phyloP scores from a whole-genome alignment of 108 stramenopile genomes.

The Cyclotella sp. region DNA sequence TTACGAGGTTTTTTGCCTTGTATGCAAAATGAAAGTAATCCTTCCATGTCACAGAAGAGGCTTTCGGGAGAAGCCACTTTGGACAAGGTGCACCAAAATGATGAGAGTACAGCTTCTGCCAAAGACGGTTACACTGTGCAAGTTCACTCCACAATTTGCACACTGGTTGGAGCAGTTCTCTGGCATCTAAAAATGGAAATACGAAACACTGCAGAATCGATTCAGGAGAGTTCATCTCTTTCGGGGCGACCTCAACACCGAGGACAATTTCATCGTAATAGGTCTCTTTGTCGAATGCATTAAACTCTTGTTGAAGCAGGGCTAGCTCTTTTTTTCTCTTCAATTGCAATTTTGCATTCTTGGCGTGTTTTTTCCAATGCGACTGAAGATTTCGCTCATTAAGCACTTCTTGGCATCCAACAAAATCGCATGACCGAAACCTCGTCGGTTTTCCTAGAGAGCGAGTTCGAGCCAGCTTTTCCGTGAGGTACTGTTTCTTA shows the following conservation, averaged over 20 bases:
- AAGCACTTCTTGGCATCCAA: slow-evolving; percentile 27
- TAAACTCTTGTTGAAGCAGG: too few species aligned
- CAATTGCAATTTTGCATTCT: not conserved
- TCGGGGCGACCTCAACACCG: not conserved
- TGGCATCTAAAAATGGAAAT: slow-evolving; percentile 44
- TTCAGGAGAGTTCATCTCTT: slow-evolving; percentile 8
- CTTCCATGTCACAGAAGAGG: slow-evolving; percentile 18
- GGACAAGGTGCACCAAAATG: slow-evolving; percentile 33
- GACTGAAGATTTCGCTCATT: not conserved
- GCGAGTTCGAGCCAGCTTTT: slow-evolving; percentile 17
- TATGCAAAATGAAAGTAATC: slow-evolving; percentile 12
- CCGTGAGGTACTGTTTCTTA: slow-evolving; percentile 23
- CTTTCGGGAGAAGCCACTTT: slow-evolving; percentile 6
- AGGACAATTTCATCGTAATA: not conserved
- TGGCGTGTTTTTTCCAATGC: slow-evolving; percentile 22
- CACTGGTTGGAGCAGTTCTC: slow-evolving; percentile 29
- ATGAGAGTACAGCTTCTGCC: slow-evolving; percentile 32
- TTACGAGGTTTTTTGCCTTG: not conserved
- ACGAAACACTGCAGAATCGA: slow-evolving; percentile 25
- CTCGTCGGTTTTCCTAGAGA: not conserved
- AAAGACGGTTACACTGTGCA: slow-evolving; percentile 19
- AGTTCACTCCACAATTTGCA: slow-evolving; percentile 50
- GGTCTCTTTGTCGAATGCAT: too few species aligned
- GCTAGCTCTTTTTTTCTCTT: slow-evolving; percentile 15
- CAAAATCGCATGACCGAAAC: slow-evolving; percentile 8